Evolutionary conservation across 495 filamentous ascomycete genomes (phyloP).

Genomic region (Staphylotrichum tortipilum): DNA sequence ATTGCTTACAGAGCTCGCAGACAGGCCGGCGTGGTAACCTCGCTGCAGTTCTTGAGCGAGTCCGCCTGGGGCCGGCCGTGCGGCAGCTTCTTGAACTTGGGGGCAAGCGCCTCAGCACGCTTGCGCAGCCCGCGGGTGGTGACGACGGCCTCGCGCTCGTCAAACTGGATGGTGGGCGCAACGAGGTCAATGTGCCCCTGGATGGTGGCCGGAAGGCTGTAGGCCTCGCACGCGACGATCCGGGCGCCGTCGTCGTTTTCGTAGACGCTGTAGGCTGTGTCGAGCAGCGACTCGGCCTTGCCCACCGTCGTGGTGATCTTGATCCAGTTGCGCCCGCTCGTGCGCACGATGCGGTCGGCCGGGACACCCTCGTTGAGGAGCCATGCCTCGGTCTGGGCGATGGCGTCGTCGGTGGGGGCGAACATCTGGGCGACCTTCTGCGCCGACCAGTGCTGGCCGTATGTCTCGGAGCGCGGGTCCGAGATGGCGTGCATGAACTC

Average conservation of each 20-base stretch:
- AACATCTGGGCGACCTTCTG: slow-evolving; percentile 15
- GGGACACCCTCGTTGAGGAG: slow-evolving; percentile 40
- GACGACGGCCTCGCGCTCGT: slow-evolving; percentile 6
- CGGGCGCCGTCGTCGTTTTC: slow-evolving; percentile 37
- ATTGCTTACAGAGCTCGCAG: slow-evolving; percentile 23
- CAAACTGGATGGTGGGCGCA: slow-evolving; percentile 23
- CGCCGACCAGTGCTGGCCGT: slow-evolving; percentile 18
- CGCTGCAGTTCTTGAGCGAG: slow-evolving; percentile 23
- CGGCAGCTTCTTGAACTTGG: slow-evolving; percentile 5
- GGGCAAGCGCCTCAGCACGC: slow-evolving; percentile 8
- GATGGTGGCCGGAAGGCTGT: slow-evolving; percentile 19
- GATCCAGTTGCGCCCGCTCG: slow-evolving; percentile 39
- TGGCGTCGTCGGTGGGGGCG: slow-evolving; percentile 5
- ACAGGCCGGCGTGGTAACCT: slow-evolving; percentile 26
- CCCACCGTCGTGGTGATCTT: slow-evolving; percentile 42
- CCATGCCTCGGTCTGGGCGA: slow-evolving; percentile 29
- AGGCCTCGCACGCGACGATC: slow-evolving; percentile 41
- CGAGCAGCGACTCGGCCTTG: slow-evolving; percentile 47
- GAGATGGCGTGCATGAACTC: slow-evolving; percentile 24
- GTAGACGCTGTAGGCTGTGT: slow-evolving; percentile 48
- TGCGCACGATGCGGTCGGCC: slow-evolving; percentile 36
- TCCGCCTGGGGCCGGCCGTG: not conserved
- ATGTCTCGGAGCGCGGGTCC: slow-evolving; percentile 20
- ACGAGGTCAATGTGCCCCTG: slow-evolving; percentile 22
- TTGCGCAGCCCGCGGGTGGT: slow-evolving; percentile 5